Conservation (phyloP, 176 grass and related monocot genomes). For the Oryza punctata region DNA sequence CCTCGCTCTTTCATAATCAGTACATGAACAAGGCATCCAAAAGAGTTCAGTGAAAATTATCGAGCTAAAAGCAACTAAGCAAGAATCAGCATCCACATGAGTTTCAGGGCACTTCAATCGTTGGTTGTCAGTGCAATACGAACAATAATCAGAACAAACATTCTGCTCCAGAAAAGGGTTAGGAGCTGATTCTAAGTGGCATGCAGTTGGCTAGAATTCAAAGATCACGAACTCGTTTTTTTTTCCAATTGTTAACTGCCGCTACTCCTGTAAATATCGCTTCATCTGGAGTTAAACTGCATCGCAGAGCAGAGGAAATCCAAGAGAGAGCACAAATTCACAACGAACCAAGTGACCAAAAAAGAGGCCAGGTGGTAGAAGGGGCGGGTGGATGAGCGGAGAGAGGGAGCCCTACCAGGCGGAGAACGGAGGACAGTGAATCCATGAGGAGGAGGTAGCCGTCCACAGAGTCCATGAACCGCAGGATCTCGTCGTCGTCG, state of each 20-base stretch:
- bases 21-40: neutral
- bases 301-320: neutral
- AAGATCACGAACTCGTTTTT: too few species aligned
- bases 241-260: too few species aligned
- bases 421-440: slow-evolving; percentile 50
- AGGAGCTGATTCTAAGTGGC: neutral
- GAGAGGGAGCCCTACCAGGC: slow-evolving; percentile 32
- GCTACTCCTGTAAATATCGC: too few species aligned
- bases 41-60: neutral
- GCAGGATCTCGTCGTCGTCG: slow-evolving; percentile 45
- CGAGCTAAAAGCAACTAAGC: too few species aligned
- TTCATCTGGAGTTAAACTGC: neutral
- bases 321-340: too few species aligned
- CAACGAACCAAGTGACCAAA: too few species aligned
- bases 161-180: neutral
- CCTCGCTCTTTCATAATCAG: neutral
- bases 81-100: neutral
- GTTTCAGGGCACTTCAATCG: neutral
- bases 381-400: neutral
- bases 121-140: neutral
- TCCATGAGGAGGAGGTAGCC: slow-evolving; percentile 53
- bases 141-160: neutral
- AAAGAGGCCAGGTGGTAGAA: too few species aligned
- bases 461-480: slow-evolving; percentile 57
- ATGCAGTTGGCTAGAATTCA: too few species aligned